phyloP scores from a whole-genome alignment of 179 eudicot species.

The Beta lomatogona region DNA sequence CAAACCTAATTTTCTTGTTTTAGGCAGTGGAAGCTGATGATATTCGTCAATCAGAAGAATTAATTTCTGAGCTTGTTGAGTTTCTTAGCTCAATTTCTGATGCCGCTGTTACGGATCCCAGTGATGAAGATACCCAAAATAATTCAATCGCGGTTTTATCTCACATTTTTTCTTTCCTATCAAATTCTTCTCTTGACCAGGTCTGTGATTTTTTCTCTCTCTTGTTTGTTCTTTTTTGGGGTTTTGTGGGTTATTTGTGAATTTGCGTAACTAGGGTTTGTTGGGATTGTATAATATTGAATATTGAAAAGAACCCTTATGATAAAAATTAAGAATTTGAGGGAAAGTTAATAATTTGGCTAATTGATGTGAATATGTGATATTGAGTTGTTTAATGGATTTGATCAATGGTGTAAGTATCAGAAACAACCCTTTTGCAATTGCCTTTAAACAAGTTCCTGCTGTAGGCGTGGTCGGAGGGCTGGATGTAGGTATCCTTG shows the following conservation, averaged over 20 bases:
- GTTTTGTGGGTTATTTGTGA: background rate
- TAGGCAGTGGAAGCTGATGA: slow-evolving; percentile 64
- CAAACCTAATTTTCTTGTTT: slow-evolving; percentile 13
- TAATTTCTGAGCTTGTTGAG: slow-evolving; percentile 42
- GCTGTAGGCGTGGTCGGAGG: background rate
- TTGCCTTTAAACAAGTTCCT: background rate
- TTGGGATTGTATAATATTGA: background rate
- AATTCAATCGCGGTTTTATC: slow-evolving; percentile 42
- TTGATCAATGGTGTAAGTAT: background rate
- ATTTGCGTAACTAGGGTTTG: slow-evolving; percentile 9
- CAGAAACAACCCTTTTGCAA: background rate
- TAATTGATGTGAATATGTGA: background rate
- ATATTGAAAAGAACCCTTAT: background rate
- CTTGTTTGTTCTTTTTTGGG: background rate
- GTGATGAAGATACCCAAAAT: slow-evolving; percentile 33
- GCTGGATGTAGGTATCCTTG: background rate
- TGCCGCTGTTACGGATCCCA: slow-evolving; percentile 32
- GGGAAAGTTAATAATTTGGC: background rate
- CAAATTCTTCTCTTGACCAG: slow-evolving; percentile 59
- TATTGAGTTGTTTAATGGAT: background rate
- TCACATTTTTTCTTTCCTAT: slow-evolving; percentile 43
- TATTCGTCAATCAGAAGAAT: slow-evolving; percentile 44
- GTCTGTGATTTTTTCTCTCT: slow-evolving; percentile 28
- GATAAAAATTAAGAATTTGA: background rate
- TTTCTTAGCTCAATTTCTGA: slow-evolving; percentile 50